A percentile compares a stretch with the other conserved stretches of the same genome.
phyloP scores from a whole-genome alignment of 2,329 filamentous ascomycete genomes.

The Onygenales sp. region DNA sequence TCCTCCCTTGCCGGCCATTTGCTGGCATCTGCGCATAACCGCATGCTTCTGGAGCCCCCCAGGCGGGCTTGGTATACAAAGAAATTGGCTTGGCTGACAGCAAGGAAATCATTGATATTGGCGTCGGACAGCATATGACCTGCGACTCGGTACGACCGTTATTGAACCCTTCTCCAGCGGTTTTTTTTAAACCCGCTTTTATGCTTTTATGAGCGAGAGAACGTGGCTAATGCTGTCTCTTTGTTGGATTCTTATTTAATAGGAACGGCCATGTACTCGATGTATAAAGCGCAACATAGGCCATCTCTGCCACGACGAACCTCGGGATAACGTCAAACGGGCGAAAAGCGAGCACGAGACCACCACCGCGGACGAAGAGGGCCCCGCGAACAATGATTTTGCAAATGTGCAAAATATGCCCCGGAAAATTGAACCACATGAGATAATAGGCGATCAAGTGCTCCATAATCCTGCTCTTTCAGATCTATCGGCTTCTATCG shows the following conservation, averaged over 20 bases:
- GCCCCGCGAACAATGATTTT: slow-evolving; percentile 32
- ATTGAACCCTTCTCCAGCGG: slow-evolving; percentile 7
- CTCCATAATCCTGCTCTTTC: slow-evolving; percentile 31
- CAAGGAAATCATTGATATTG: slow-evolving; percentile 16
- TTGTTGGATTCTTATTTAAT: slow-evolving; percentile 24
- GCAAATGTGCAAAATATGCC: slow-evolving; percentile 37
- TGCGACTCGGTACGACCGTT: slow-evolving; percentile 66
- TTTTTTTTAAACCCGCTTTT: slow-evolving; percentile 8
- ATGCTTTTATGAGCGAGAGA: slow-evolving; percentile 8
- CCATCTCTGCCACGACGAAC: slow-evolving; percentile 96
- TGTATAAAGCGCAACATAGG: slow-evolving; percentile 99
- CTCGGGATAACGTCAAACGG: slow-evolving; percentile 78
- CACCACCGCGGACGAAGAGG: slow-evolving; percentile 53
- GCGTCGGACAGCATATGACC: slow-evolving; percentile 68
- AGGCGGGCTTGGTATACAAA: slow-evolving; percentile 4
- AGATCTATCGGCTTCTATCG: slow-evolving; percentile 40
- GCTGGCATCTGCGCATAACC: slow-evolving; percentile 15
- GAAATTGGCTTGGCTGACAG: slow-evolving; percentile 7
- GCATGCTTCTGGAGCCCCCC: neutral
- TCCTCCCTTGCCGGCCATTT: neutral
- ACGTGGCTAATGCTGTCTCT: slow-evolving; percentile 25
- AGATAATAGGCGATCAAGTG: slow-evolving; percentile 39
- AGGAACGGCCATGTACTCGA: slow-evolving; percentile 93
- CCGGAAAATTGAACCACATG: slow-evolving; percentile 48
- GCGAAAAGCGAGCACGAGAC: slow-evolving; percentile 55